Conservation (phyloP, 176 grass and related monocot genomes). For the Elymus sibiricus region DNA sequence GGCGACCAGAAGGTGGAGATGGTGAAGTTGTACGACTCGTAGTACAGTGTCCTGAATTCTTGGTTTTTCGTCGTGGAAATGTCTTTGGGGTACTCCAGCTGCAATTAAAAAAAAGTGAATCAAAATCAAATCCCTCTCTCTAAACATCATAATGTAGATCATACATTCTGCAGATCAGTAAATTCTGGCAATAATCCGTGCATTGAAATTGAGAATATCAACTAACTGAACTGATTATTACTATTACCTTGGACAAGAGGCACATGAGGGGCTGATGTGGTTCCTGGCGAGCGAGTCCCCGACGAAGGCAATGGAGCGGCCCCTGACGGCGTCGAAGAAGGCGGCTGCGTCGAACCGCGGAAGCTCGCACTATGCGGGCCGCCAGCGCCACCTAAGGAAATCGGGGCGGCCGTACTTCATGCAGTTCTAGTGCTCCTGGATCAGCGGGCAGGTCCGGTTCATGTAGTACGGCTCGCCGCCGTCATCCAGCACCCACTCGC, state of each 20-base stretch:
- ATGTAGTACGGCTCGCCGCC: slow-evolving; percentile 49
- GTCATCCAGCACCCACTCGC: slow-evolving; percentile 41
- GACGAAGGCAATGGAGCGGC: slow-evolving; percentile 56
- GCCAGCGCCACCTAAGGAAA: slow-evolving; percentile 65
- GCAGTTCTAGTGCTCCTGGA: slow-evolving; percentile 91
- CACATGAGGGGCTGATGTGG: slow-evolving; percentile 83
- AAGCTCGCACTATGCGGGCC: slow-evolving; percentile 42
- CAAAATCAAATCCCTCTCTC: not conserved
- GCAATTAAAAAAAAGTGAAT: not conserved
- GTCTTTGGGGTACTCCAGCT: slow-evolving; percentile 36
- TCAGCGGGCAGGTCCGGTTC: slow-evolving; percentile 44
- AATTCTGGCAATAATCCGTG: not conserved
- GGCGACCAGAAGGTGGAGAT: slow-evolving; percentile 60
- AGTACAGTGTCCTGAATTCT: slow-evolving; percentile 9
- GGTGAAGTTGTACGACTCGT: slow-evolving; percentile 48
- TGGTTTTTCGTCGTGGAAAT: not conserved
- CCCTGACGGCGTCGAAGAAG: slow-evolving; percentile 42
- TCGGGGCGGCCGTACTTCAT: slow-evolving; percentile 70
- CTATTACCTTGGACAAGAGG: slow-evolving; percentile 56
- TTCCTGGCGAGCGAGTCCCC: slow-evolving; percentile 83
- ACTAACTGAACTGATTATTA: no score
- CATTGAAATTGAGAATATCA: not conserved
- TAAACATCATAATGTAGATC: not conserved
- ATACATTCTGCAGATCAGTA: not conserved
- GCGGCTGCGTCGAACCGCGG: slow-evolving; percentile 54